These are phyloP conservation scores for Zygotorulaspora florentina DNA, from an alignment of 805 yeast species.

Conservation along the genomic window DNA sequence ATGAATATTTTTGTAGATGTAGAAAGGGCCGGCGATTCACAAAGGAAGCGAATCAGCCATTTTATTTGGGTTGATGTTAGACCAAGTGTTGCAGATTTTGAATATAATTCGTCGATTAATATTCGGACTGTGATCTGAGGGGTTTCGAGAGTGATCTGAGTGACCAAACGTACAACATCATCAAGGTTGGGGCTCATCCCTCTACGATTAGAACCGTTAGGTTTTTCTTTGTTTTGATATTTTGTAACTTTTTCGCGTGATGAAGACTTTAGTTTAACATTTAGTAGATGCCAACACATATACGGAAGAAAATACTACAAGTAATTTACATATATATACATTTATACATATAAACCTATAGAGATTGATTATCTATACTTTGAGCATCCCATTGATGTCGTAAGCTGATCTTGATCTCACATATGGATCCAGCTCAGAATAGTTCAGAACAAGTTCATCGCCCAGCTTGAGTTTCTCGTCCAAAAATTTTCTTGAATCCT, in stretches of 20 bases:
- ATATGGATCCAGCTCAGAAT: constrained; percentile 71
- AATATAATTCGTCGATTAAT: constrained; percentile 15
- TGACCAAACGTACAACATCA: constrained; percentile 4
- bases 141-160: constrained; percentile 5
- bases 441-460: constrained; percentile 54
- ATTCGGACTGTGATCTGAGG: constrained; percentile 8
- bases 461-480: constrained; percentile 53
- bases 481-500: constrained; percentile 46
- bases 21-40: constrained; percentile 17
- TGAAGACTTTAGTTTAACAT: not conserved
- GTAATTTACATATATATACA: not conserved
- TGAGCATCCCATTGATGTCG: constrained; percentile 66
- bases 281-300: not conserved
- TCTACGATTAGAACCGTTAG: not conserved
- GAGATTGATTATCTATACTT: constrained; percentile 12
- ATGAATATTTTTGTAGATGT: constrained; percentile 22
- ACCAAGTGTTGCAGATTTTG: constrained; percentile 17
- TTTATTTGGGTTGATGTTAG: constrained; percentile 16
- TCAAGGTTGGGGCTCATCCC: constrained; percentile 4
- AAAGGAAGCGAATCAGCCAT: constrained; percentile 17
- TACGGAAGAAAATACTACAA: not conserved
- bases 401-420: constrained; percentile 72
- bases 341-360: not conserved
- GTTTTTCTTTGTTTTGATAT: not conserved
- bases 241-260: not conserved